These are phyloP conservation scores for Geotrichum candidum DNA, from an alignment of 1,139 yeast species.

Conservation along the genomic window DNA sequence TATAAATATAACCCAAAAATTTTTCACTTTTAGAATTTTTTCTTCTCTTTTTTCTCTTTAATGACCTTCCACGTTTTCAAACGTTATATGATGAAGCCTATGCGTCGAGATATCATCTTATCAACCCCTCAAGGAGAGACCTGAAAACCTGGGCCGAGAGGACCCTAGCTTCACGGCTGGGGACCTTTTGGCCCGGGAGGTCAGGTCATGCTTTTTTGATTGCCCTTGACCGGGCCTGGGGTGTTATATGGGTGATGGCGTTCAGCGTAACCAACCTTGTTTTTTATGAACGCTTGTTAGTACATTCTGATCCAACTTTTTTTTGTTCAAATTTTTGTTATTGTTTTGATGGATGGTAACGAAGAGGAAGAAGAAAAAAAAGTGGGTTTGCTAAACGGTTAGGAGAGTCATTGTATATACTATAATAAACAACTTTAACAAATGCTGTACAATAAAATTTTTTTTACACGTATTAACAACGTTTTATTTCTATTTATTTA, in stretches of 20 bases:
- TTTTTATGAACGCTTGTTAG: constrained; percentile 31
- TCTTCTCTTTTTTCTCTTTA: constrained; percentile 21
- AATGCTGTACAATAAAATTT: not conserved
- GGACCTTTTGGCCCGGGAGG: constrained; percentile 8
- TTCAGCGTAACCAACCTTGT: constrained; percentile 38
- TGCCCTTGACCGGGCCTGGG: constrained; percentile 39
- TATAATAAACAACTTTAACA: not conserved
- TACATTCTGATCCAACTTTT: constrained; percentile 29
- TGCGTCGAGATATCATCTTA: constrained; percentile 28
- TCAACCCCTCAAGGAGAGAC: constrained; percentile 24
- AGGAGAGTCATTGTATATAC: constrained; percentile 13
- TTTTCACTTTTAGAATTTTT: constrained; percentile 1
- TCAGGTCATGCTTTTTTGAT: constrained; percentile 1
- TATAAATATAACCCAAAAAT: not conserved
- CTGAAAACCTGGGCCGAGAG: not conserved
- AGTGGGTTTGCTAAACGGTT: not conserved
- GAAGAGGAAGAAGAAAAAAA: not conserved
- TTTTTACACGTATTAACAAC: not conserved
- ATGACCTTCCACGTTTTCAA: constrained; percentile 36
- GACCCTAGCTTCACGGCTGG: not conserved
- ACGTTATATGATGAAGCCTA: constrained; percentile 34
- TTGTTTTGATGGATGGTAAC: not conserved
- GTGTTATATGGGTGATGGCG: constrained; percentile 35
- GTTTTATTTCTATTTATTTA: too few species aligned
- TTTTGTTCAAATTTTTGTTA: constrained; percentile 6